Base-by-base conservation (phyloP, 768 basidiomycete species). In the Boletus insuetus region DNA sequence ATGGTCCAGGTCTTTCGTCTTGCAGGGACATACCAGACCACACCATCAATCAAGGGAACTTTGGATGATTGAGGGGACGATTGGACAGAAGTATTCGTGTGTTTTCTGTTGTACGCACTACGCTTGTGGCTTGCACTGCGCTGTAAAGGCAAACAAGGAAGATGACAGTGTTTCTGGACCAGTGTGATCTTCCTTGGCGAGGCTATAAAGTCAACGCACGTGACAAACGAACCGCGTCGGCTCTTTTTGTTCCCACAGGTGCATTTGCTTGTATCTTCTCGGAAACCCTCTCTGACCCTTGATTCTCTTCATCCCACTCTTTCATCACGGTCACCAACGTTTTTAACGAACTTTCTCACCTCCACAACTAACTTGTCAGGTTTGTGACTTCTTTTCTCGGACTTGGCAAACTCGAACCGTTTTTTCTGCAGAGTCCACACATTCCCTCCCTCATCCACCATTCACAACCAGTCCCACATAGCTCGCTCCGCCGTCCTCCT, bases 161-260 rank as follows among this genome's bases (percentile, higher is more conserved):
- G 24, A 24, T 24, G 24, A 24, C 4, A 24, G 24, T 24, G 24
- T 9, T 29, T 29, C 29, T 29, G 8, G 29, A 29, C 9, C 29
- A 2, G 29, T 9, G 8, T 29, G 8, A n/a, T n/a, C n/a, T n/a
- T n/a, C n/a, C n/a, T n/a, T n/a, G n/a, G n/a, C n/a, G n/a, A n/a
- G n/a, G 34, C 34, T 34, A 34, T 37, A n/a, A 69, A 70, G 41
- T 69, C 65, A 69, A 69, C 56, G 26, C 69, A 72, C 69, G 69
- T 70, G 69, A 70, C 58, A 64, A 68, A 46, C 45, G 68, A 70
- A 70, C 69, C 69, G 68, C 64, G 68, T 64, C 56, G 24, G 47
- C 43, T 41, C 42, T 55, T 47, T 35, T 54, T 52, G 55, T 56
- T 62, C 59, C 57, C 66, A 65, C 58, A 59, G 22, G 35, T 51